Conservation (phyloP, 148 eudicot genomes). For the Chenopodium album region DNA sequence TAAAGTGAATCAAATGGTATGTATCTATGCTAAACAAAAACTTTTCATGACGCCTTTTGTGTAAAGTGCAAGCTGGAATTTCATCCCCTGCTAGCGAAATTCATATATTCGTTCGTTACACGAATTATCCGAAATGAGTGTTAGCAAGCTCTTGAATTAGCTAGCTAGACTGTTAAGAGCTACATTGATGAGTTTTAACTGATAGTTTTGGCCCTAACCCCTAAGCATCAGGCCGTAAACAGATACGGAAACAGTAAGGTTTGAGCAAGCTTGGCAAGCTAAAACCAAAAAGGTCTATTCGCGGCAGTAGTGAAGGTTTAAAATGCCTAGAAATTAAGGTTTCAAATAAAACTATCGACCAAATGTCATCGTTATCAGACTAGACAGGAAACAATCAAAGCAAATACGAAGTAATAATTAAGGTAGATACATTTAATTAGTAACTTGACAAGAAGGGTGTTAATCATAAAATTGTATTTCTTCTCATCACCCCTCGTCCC, state of each 20-base stretch:
- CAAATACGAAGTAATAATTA: not conserved
- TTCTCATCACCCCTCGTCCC: not conserved
- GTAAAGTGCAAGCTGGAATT: conserved; percentile 10
- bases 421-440: not conserved
- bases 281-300: not conserved
- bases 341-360: too few relatives aligned
- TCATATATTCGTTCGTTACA: not conserved
- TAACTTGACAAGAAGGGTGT: not conserved
- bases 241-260: not conserved
- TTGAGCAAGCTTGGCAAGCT: not conserved
- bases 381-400: not conserved
- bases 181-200: not conserved
- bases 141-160: not conserved
- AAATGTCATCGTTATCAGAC: not conserved
- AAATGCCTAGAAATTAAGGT: too few relatives aligned
- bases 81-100: not conserved
- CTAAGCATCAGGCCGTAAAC: not conserved
- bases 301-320: too few relatives aligned
- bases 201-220: not conserved
- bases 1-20: conserved; percentile 15
- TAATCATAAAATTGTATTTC: not conserved
- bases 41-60: conserved; percentile 2
- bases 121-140: not conserved
- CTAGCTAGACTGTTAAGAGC: not conserved
- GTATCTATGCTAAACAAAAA: conserved; percentile 2